Conservation (phyloP, 2,329 filamentous ascomycete species). For the Sordariomycetes sp. region DNA sequence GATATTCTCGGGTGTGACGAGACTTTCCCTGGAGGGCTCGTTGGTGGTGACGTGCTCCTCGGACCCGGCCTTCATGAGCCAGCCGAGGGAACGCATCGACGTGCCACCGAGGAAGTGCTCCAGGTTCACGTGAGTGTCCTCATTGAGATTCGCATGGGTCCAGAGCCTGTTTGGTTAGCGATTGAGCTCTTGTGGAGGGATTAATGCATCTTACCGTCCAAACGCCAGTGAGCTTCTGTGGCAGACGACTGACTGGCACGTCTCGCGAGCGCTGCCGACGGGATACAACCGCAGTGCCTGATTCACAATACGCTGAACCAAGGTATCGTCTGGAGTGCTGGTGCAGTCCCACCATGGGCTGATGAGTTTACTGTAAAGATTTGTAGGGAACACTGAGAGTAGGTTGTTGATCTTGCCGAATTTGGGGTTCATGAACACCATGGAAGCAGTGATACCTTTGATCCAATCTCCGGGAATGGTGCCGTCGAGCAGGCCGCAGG, state of each 20-base stretch:
- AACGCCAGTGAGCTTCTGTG: conserved; percentile 52
- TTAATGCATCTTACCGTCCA: conserved; percentile 28
- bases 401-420: conserved; percentile 10
- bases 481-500: conserved; percentile 50
- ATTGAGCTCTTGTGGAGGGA: background rate
- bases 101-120: conserved; percentile 54
- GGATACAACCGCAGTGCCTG: conserved; percentile 51
- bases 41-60: conserved; percentile 43
- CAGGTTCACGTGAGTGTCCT: conserved; percentile 53
- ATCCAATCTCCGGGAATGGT: conserved; percentile 49
- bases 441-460: conserved; percentile 45
- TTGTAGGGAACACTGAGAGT: conserved; percentile 6
- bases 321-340: conserved; percentile 12
- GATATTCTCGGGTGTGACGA: conserved; percentile 42
- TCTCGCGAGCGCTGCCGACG: conserved; percentile 35
- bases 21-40: conserved; percentile 31
- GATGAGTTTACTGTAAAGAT: conserved; percentile 7
- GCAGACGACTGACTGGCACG: conserved; percentile 53
- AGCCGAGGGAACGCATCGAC: conserved; percentile 46
- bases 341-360: conserved; percentile 10
- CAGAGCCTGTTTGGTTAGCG: conserved; percentile 26
- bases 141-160: conserved; percentile 57
- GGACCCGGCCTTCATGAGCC: conserved; percentile 47
- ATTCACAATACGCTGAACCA: conserved; percentile 42
- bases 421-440: conserved; percentile 54